Conservation (phyloP, 139 green algal species). For the Chlorella vulgaris region DNA sequence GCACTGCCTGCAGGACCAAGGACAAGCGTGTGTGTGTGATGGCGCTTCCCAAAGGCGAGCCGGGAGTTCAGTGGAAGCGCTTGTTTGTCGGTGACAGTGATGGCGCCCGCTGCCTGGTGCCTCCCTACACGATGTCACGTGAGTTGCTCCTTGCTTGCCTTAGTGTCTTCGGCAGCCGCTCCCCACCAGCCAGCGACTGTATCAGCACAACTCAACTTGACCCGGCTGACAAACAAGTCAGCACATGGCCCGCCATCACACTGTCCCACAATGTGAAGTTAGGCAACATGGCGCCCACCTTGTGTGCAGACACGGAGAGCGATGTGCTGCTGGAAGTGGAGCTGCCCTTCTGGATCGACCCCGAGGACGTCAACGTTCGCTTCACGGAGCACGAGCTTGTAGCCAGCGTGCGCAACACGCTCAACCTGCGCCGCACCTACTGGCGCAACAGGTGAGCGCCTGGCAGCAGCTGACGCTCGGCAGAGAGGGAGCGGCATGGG, state of each 20-base stretch:
- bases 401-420: slow-evolving; percentile 53
- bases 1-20: slow-evolving; percentile 32
- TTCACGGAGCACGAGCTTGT: slow-evolving; percentile 37
- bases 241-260: too few relatives aligned
- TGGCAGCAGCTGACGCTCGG: too few relatives aligned
- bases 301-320: slow-evolving; percentile 52
- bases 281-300: too few relatives aligned
- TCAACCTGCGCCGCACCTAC: slow-evolving; percentile 57
- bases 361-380: slow-evolving; percentile 62
- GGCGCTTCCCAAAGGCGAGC: slow-evolving; percentile 53
- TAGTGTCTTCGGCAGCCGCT: not conserved
- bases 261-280: too few relatives aligned
- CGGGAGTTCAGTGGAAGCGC: slow-evolving; percentile 52
- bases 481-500: too few relatives aligned
- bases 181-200: not conserved
- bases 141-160: not conserved
- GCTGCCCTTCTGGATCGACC: slow-evolving; percentile 76
- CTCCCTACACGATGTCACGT: slow-evolving; percentile 56
- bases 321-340: slow-evolving; percentile 70
- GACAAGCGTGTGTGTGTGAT: slow-evolving; percentile 64
- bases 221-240: not conserved
- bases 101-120: slow-evolving; percentile 56
- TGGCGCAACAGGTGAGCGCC: slow-evolving; percentile 55
- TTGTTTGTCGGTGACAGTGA: slow-evolving; percentile 72
- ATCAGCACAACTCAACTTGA: not conserved